Base-by-base conservation (phyloP, 139 green algal genomes). In the Chlorella sorokiniana region DNA sequence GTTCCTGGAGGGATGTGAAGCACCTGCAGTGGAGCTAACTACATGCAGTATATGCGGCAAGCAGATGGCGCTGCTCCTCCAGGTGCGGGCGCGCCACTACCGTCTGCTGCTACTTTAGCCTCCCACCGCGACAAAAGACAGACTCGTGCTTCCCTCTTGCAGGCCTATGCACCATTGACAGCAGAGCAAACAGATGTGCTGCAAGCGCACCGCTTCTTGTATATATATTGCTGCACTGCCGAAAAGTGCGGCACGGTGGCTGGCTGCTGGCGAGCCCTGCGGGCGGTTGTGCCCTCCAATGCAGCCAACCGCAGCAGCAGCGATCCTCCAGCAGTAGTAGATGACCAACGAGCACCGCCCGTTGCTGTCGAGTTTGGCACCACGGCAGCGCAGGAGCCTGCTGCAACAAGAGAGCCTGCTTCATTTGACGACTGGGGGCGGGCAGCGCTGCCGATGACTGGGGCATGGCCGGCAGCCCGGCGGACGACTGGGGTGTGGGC, bases 181-280 rank as follows among this genome's bases (percentile, higher is more conserved):
- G 0, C 31, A 63, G 52, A 52, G 6, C 64, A 78, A 37, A 20
- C 23, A 16, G 42, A 41, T 11, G 44, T 14, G 2, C 31, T 27
- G n/a, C 40, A 68, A 31, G 9, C 51, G 0, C 35, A 86, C 29
- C 84, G 88, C 9, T 77, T 77, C 25, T 56, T 94, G 35, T 85
- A 86, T 25, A 1, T 94, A 6, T 83, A 91, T 33, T 78, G 83
- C 14, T 94, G 90, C 62, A 45, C 67, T 0, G 69, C 74, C 2
- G 70, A 86, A 20, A 85, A 72, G 31, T 95, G 91, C 70, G 87
- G 84, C 45, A 69, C 51, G 4, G n/a, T 44, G 3, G 20, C 82
- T 7, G 85, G 86, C 62, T 87, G 82, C 48, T 95, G 87, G 85
- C 76, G 82, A 7, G 91, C 88, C 0, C 65, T 92, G 35, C 75